Evolutionary conservation across 805 yeast species (phyloP), one percentile per base, ranked within the genome.

Genomic region (Candida glaebosa): DNA sequence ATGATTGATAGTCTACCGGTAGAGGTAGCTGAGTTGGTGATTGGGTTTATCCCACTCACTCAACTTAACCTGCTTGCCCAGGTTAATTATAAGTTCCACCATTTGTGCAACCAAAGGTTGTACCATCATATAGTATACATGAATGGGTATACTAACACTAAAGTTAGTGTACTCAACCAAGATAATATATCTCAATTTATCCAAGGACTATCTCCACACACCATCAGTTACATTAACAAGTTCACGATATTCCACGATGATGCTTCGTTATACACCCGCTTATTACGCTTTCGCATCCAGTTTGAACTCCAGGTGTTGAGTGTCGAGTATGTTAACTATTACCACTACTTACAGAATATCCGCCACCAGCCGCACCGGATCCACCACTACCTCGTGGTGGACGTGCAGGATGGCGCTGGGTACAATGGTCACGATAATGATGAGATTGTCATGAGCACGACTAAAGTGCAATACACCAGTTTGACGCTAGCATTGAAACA

Each of bases 41-140:
- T 31, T n/a, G 10, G 10, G 9, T 17, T 28, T 22, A 4, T 4
- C 22, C 22, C 31, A 16, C 9, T 9, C n/a, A 34, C 14, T 18
- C 31, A 34, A 10, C 17, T 16, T 18, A 35, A 30, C 9, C 12
- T 38, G 24, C 14, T 16, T 31, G 28, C 48, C 4, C 20, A 25
- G 18, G 38, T 42, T 5, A 42, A 40, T 28, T 35, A 36, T 12
- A 25, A 34, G 30, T 40, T 49, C 18, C 42, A 40, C 17, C 20
- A 37, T 19, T 45, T 43, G 14, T 46, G 47, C 9, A 47, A 47
- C 30, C 25, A 37, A 12, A 25, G 33, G 19, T 18, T 49, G 6
- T 51, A 51, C 39, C 18, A 26, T n/a, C 31, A 43, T 12, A 45
- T 51, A 5, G 39, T 47, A 35, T 36, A 48, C 3, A 20, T 45